Conservation (phyloP, 2,329 filamentous ascomycete genomes). For the Epichloe gansuensis region DNA sequence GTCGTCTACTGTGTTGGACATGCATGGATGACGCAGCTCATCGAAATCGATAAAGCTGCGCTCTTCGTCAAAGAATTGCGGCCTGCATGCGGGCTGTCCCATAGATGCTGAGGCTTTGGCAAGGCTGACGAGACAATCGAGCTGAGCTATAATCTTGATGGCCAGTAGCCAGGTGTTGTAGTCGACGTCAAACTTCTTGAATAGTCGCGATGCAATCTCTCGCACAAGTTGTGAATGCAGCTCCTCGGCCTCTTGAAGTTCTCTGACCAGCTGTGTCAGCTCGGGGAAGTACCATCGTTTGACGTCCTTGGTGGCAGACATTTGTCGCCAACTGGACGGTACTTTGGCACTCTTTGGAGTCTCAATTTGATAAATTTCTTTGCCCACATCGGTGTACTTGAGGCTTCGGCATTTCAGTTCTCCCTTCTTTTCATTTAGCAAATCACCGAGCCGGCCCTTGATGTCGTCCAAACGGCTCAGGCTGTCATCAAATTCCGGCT, state of each 20-base stretch:
- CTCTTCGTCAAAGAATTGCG: slow-evolving; percentile 73
- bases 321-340: slow-evolving; percentile 83
- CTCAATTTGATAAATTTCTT: slow-evolving; percentile 95
- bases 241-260: slow-evolving; percentile 88
- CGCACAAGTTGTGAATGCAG: slow-evolving; percentile 84
- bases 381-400: slow-evolving; percentile 75
- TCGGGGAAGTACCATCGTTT: slow-evolving; percentile 92
- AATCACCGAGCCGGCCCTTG: slow-evolving; percentile 55
- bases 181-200: slow-evolving; percentile 74
- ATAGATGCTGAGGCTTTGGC: slow-evolving; percentile 77
- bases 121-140: slow-evolving; percentile 89
- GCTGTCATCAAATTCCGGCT: slow-evolving; percentile 83
- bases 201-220: slow-evolving; percentile 74
- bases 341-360: slow-evolving; percentile 77
- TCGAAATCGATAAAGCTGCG: slow-evolving; percentile 83
- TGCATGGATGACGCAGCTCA: slow-evolving; percentile 89
- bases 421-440: slow-evolving; percentile 60
- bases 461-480: slow-evolving; percentile 65
- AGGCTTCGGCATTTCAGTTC: slow-evolving; percentile 64
- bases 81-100: slow-evolving; percentile 79
- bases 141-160: slow-evolving; percentile 80
- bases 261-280: slow-evolving; percentile 67
- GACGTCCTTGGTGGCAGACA: slow-evolving; percentile 83
- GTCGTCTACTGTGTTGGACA: slow-evolving; percentile 76
- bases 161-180: slow-evolving; percentile 78